Conservation (phyloP, 2,329 filamentous ascomycete genomes). For the Sporothrix brunneoviolacea region DNA sequence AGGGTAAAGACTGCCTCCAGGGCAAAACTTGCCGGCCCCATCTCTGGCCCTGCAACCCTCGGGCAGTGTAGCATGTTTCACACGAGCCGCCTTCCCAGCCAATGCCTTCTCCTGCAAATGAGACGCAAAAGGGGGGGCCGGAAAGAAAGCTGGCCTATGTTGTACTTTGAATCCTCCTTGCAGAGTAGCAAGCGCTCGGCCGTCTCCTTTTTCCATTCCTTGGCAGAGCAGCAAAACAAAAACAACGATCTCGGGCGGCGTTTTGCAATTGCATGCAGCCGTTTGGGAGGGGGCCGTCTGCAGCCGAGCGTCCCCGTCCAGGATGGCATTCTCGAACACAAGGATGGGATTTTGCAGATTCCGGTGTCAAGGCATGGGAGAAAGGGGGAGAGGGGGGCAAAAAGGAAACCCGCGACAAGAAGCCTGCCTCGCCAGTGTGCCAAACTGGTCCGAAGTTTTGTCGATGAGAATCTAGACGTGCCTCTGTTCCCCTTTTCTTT, state of each 20-base stretch:
- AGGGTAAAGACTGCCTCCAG: too few relatives aligned
- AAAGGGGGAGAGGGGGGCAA: not conserved
- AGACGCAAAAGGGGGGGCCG: not conserved
- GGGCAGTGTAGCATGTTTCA: slow-evolving; percentile 7
- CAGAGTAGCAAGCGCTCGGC: too few relatives aligned
- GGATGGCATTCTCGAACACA: slow-evolving; percentile 12
- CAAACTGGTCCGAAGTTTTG: too few relatives aligned
- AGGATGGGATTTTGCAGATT: slow-evolving; percentile 10
- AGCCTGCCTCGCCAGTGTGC: slow-evolving; percentile 1
- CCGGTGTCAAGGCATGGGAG: slow-evolving; percentile 1
- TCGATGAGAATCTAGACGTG: too few relatives aligned
- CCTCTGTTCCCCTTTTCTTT: too few relatives aligned
- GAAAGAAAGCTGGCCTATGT: too few relatives aligned
- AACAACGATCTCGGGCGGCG: not conserved
- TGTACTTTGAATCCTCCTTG: too few relatives aligned
- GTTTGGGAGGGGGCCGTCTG: not conserved
- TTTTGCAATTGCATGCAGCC: not conserved
- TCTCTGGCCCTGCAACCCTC: too few relatives aligned
- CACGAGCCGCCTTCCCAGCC: not conserved
- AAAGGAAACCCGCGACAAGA: not conserved
- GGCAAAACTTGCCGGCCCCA: too few relatives aligned
- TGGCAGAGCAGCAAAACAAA: too few relatives aligned
- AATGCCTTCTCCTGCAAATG: not conserved
- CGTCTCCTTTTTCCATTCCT: too few relatives aligned
- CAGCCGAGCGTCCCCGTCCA: not conserved